Evolutionary conservation across 495 filamentous ascomycete genomes (phyloP).

Genomic region (Talaromyces wortmannii): DNA sequence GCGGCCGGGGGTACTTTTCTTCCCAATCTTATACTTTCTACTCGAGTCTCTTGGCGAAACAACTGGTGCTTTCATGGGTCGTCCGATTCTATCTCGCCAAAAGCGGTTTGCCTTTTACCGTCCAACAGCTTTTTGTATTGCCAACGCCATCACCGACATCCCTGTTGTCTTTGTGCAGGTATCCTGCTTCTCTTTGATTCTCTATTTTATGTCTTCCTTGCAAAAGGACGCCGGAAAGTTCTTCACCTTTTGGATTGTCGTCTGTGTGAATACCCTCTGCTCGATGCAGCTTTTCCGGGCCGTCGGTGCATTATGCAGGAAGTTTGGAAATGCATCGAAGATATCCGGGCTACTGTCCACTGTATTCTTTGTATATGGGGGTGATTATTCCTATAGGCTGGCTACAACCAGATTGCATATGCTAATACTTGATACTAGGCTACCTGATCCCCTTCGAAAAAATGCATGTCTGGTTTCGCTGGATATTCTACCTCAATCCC

Average conservation of each 20-base stretch:
- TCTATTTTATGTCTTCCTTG: slow-evolving; percentile 73
- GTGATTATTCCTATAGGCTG: slow-evolving; percentile 37
- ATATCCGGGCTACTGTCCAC: slow-evolving; percentile 57
- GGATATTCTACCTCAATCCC: slow-evolving; percentile 45
- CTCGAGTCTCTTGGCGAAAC: slow-evolving; percentile 78
- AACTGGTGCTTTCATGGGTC: slow-evolving; percentile 51
- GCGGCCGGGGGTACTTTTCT: slow-evolving; percentile 83
- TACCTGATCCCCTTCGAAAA: slow-evolving; percentile 41
- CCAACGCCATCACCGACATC: slow-evolving; percentile 45
- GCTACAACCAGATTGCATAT: slow-evolving; percentile 15
- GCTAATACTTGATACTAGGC: slow-evolving; percentile 9
- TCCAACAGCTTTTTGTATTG: slow-evolving; percentile 54
- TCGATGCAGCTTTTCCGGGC: slow-evolving; percentile 75
- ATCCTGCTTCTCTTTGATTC: slow-evolving; percentile 55
- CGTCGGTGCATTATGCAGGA: slow-evolving; percentile 68
- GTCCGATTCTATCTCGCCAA: slow-evolving; percentile 64
- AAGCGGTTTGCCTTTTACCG: slow-evolving; percentile 60
- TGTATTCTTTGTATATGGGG: slow-evolving; percentile 56
- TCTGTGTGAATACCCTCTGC: slow-evolving; percentile 60
- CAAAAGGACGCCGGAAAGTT: slow-evolving; percentile 65
- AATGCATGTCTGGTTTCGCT: slow-evolving; percentile 49
- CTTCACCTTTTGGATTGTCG: slow-evolving; percentile 69
- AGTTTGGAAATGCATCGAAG: slow-evolving; percentile 80
- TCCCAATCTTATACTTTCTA: slow-evolving; percentile 83
- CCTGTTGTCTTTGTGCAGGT: slow-evolving; percentile 48